Conservation (phyloP, 2,329 filamentous ascomycete genomes). For the Thelonectria olida region DNA sequence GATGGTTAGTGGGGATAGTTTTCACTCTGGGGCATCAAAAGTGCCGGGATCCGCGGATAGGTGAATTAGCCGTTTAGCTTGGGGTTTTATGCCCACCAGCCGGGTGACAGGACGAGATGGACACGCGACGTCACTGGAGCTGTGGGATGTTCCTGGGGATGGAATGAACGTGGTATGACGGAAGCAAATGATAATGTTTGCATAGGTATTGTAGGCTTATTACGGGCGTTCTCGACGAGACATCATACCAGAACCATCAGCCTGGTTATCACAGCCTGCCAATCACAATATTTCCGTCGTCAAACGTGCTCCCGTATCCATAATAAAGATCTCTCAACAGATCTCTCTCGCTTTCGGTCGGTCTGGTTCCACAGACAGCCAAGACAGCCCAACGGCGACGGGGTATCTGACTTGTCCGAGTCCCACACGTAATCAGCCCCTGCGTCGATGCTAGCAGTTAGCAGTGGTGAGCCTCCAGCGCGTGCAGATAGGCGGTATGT, state of each 20-base stretch:
- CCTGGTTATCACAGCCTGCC: not conserved
- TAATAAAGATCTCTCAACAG: slow-evolving; percentile 16
- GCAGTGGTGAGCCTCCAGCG: no score
- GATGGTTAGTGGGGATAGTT: slow-evolving; percentile 23
- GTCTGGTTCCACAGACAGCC: slow-evolving; percentile 20
- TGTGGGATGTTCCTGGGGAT: no score
- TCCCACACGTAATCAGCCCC: slow-evolving; percentile 42
- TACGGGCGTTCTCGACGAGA: no score
- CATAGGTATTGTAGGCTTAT: no score
- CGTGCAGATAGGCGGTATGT: no score
- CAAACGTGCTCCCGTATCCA: not conserved
- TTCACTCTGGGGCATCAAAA: slow-evolving; percentile 15
- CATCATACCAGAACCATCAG: not conserved
- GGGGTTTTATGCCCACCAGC: slow-evolving; percentile 25
- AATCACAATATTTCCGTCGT: not conserved
- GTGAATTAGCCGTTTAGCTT: slow-evolving; percentile 32
- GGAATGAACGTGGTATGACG: no score
- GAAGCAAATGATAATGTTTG: no score
- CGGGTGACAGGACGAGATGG: slow-evolving; percentile 9
- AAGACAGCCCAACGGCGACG: slow-evolving; percentile 24
- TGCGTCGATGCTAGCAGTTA: slow-evolving; percentile 26
- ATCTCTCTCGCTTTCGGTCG: slow-evolving; percentile 36
- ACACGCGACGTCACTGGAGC: slow-evolving; percentile 23
- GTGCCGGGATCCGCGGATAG: slow-evolving; percentile 25
- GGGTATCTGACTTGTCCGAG: slow-evolving; percentile 21